phyloP scores from a whole-genome alignment of 2,329 filamentous ascomycete genomes.

The Simplicillium sp. region DNA sequence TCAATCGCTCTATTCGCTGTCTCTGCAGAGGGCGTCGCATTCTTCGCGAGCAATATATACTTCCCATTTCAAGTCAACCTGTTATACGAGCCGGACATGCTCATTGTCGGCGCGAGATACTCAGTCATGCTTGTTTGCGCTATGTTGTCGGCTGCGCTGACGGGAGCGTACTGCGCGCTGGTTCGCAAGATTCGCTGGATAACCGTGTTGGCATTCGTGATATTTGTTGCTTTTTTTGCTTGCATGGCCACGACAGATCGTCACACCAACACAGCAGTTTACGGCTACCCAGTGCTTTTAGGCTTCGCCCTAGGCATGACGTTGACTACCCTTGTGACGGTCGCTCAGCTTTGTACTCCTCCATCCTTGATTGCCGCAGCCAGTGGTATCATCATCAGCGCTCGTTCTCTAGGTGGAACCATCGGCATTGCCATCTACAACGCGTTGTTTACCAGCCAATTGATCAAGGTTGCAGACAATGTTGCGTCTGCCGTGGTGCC shows the following conservation, averaged over 20 bases:
- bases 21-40: conserved; percentile 26
- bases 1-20: conserved; percentile 22
- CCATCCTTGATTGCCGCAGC: conserved; percentile 25
- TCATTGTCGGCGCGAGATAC: conserved; percentile 22
- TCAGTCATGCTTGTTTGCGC: conserved; percentile 21
- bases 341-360: conserved; percentile 26
- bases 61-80: conserved; percentile 27
- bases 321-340: conserved; percentile 23
- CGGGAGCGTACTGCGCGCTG: conserved; percentile 20
- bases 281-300: conserved; percentile 26
- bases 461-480: conserved; percentile 17
- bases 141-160: conserved; percentile 17
- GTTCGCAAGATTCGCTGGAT: conserved; percentile 16
- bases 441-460: conserved; percentile 18
- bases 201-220: conserved; percentile 15
- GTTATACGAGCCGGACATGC: conserved; percentile 24
- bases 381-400: conserved; percentile 25
- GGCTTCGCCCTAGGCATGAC: conserved; percentile 24
- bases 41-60: conserved; percentile 31
- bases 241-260: conserved; percentile 22
- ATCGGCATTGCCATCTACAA: conserved; percentile 26
- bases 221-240: conserved; percentile 21
- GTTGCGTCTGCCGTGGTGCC: conserved; percentile 20
- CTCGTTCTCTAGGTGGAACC: conserved; percentile 26
- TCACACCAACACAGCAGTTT: conserved; percentile 14